A percentile compares a stretch with the other conserved stretches of the same genome.
phyloP scores from a whole-genome alignment of 306 rosid genomes.

The Echinosophora koreensis region DNA sequence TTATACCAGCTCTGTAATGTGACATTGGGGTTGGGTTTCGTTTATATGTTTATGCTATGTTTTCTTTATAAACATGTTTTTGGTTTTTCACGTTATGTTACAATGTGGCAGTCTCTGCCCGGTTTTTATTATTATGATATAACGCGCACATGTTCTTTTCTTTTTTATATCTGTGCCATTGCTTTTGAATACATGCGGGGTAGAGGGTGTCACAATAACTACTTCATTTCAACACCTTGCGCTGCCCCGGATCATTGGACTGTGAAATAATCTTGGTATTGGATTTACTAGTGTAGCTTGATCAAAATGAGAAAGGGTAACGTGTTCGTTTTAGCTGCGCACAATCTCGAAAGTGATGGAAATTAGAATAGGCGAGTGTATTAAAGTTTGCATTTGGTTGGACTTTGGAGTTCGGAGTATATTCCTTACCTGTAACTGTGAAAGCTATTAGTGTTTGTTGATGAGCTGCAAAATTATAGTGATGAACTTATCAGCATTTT shows the following conservation, averaged over 20 bases:
- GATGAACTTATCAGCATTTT: not conserved
- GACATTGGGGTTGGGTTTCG: too few species aligned
- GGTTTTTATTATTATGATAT: too few species aligned
- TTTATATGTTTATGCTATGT: too few species aligned
- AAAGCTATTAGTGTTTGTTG: not conserved
- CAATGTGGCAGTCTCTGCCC: too few species aligned
- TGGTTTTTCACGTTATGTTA: too few species aligned
- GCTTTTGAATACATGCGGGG: too few species aligned
- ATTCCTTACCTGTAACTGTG: constrained; percentile 1
- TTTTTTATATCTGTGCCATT: too few species aligned
- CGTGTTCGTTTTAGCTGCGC: not conserved
- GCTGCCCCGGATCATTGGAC: not conserved
- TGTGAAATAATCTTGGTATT: not conserved
- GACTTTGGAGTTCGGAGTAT: not conserved
- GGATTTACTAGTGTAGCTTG: not conserved
- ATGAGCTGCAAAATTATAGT: not conserved
- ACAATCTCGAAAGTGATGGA: constrained; percentile 3
- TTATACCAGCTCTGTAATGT: too few species aligned
- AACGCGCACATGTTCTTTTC: too few species aligned
- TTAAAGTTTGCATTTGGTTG: constrained; percentile 5
- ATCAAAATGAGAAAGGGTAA: constrained; percentile 25
- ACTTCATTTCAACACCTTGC: too few species aligned
- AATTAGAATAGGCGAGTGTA: not conserved
- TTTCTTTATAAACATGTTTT: too few species aligned
- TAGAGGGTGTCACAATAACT: too few species aligned